A percentile compares a stretch with the other conserved stretches of the same genome.
These are phyloP conservation scores for Globisporangium yorkense DNA, from an alignment of 352 stramenopile genomes.

Conservation along the genomic window DNA sequence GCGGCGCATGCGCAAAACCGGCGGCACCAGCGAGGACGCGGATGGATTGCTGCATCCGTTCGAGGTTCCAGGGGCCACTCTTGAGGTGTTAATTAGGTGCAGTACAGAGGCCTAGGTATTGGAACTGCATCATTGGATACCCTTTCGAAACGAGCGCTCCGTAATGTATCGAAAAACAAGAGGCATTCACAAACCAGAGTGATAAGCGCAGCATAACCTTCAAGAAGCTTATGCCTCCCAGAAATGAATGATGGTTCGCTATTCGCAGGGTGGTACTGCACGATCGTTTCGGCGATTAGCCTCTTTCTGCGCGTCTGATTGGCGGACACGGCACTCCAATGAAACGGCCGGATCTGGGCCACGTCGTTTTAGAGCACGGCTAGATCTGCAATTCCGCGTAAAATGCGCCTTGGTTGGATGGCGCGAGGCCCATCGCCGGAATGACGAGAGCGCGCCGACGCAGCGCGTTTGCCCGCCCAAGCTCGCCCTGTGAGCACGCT, in stretches of 20 bases:
- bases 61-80: not conserved
- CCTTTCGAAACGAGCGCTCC: no score
- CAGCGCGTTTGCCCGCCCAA: not conserved
- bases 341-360: not conserved
- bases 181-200: not conserved
- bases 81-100: not conserved
- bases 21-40: not conserved
- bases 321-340: not conserved
- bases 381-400: not conserved
- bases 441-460: not conserved
- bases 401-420: not conserved
- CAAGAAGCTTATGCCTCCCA: not conserved
- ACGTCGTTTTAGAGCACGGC: not conserved
- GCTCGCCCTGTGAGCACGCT: not conserved
- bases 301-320: not conserved
- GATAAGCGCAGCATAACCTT: no score
- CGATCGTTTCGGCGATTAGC: no score
- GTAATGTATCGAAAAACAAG: not conserved
- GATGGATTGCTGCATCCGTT: constrained; percentile 2
- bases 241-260: no score
- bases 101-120: not conserved
- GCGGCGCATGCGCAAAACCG: constrained; percentile 4
- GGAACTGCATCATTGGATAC: not conserved
- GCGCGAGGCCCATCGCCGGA: not conserved
- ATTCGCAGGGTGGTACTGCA: not conserved